Evolutionary conservation across 306 rosid genomes (phyloP).

Genomic region (Senna siamea): DNA sequence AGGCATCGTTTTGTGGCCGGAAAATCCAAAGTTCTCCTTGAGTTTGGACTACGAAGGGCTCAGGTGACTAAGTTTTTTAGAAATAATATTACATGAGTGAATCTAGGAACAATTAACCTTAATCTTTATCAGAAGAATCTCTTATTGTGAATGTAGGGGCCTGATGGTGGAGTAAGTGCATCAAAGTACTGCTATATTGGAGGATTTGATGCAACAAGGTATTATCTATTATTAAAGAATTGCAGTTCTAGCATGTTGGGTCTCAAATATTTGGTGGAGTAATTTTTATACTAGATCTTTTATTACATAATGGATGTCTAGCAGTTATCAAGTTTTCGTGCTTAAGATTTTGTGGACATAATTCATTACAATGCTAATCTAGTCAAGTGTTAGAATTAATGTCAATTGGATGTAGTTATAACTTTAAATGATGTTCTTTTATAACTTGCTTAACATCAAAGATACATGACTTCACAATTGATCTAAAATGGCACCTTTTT

Average conservation of each 20-base stretch:
- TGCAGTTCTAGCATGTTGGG: conserved; percentile 17
- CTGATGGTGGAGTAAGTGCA: conserved; percentile 96
- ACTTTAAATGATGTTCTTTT: background rate
- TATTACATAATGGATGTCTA: background rate
- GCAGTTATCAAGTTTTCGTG: background rate
- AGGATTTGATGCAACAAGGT: conserved; percentile 99
- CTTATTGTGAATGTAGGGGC: conserved; percentile 67
- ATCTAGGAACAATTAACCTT: conserved; percentile 11
- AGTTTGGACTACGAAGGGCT: conserved; percentile 98
- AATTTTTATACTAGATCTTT: background rate
- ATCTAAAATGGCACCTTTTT: conserved; percentile 13
- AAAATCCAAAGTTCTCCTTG: conserved; percentile 84
- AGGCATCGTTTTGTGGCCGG: conserved; percentile 99
- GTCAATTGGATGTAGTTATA: background rate
- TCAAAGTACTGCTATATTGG: conserved; percentile 97
- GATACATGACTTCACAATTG: conserved; percentile 16
- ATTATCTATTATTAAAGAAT: conserved; percentile 37
- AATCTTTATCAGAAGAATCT: conserved; percentile 32
- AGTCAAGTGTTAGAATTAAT: conserved; percentile 1
- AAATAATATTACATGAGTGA: conserved; percentile 29
- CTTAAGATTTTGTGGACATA: background rate
- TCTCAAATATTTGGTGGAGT: too few species aligned
- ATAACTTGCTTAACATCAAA: background rate
- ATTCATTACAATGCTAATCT: conserved; percentile 5
- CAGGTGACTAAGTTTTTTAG: conserved; percentile 50